phyloP scores from a whole-genome alignment of 192 early-diverging fungal genomes.

The Mortierella claussenii region DNA sequence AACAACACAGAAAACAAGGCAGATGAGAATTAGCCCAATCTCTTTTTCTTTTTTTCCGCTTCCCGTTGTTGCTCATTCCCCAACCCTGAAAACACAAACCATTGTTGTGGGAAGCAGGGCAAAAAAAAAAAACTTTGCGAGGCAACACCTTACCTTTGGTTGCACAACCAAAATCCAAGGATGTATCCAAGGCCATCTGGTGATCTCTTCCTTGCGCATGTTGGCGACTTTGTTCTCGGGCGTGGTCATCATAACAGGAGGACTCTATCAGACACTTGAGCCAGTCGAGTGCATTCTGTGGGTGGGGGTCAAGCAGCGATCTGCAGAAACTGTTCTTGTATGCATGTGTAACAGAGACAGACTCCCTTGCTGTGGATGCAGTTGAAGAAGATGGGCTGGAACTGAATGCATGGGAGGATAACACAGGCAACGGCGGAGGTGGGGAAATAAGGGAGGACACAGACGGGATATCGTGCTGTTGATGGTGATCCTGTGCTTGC shows the following conservation, averaged over 20 bases:
- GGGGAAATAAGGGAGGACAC: background rate
- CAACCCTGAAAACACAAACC: too few relatives aligned
- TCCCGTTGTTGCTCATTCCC: too few relatives aligned
- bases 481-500: background rate
- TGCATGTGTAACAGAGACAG: too few relatives aligned
- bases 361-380: background rate
- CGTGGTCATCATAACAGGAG: background rate
- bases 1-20: background rate
- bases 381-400: background rate
- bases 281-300: conserved; percentile 28
- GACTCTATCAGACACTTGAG: conserved; percentile 31
- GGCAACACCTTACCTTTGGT: conserved; percentile 25
- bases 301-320: conserved; percentile 24
- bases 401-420: background rate
- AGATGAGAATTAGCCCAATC: background rate
- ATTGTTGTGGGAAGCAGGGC: background rate
- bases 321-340: conserved; percentile 10
- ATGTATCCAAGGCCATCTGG: background rate
- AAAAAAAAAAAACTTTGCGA: background rate
- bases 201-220: background rate
- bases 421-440: background rate
- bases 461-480: background rate
- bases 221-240: background rate
- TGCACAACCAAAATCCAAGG: conserved; percentile 7
- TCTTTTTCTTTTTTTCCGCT: background rate